A percentile compares a stretch with the other conserved stretches of the same genome.
Conservation (phyloP, 371 early-diverging fungal genomes). For the Mucor racemosus region DNA sequence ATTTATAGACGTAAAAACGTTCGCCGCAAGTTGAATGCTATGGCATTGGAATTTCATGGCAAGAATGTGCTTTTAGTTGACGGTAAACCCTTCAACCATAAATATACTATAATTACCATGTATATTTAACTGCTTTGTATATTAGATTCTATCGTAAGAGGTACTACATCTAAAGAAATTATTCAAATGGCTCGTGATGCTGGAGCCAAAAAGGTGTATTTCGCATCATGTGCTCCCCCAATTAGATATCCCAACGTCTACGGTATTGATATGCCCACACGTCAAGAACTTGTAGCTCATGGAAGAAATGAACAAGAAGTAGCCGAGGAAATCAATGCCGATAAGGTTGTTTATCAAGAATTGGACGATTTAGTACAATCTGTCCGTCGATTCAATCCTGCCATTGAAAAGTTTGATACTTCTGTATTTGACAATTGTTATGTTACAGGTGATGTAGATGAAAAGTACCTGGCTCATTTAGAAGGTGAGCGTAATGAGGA, state of each 20-base stretch:
- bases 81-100: constrained; percentile 48
- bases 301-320: constrained; percentile 79
- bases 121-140: neutral
- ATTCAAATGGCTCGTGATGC: constrained; percentile 97
- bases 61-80: constrained; percentile 97
- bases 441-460: constrained; percentile 84
- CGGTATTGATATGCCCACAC: constrained; percentile 99
- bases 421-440: constrained; percentile 95
- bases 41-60: constrained; percentile 92
- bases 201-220: constrained; percentile 97
- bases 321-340: constrained; percentile 89
- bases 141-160: constrained; percentile 94
- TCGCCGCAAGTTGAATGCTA: constrained; percentile 96
- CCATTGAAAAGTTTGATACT: constrained; percentile 84
- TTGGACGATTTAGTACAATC: constrained; percentile 82
- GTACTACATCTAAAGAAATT: constrained; percentile 97
- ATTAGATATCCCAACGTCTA: constrained; percentile 97
- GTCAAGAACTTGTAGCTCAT: constrained; percentile 88
- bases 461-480: constrained; percentile 77
- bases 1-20: constrained; percentile 79
- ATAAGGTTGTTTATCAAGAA: constrained; percentile 90
- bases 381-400: constrained; percentile 81
- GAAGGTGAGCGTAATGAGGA: constrained; percentile 65
- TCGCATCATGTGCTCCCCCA: constrained; percentile 96
- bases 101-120: neutral